Conservation (phyloP, 2,329 filamentous ascomycete genomes). For the Xylaria sp. region DNA sequence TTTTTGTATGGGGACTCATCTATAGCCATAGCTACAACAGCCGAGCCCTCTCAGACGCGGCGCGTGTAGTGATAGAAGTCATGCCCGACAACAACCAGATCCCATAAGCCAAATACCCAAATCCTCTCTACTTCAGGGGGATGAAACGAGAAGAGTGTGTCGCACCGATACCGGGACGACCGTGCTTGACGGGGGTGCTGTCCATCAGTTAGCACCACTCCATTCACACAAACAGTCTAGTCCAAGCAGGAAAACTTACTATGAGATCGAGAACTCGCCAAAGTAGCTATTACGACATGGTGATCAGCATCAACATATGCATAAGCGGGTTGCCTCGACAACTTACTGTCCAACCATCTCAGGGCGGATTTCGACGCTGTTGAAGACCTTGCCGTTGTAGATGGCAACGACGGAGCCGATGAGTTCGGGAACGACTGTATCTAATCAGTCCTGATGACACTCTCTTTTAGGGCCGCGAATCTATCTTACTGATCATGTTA, state of each 20-base stretch:
- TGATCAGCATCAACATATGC: slow-evolving; percentile 15
- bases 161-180: slow-evolving; percentile 99
- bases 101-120: slow-evolving; percentile 32
- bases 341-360: slow-evolving; percentile 94
- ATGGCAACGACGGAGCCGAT: slow-evolving; percentile 98
- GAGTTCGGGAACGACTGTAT: slow-evolving; percentile 90
- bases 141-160: slow-evolving; percentile 99
- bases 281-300: slow-evolving; percentile 58
- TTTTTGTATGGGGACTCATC: slow-evolving; percentile 27
- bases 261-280: slow-evolving; percentile 99
- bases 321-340: slow-evolving; percentile 60
- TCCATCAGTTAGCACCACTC: slow-evolving; percentile 60
- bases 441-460: background rate
- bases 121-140: slow-evolving; percentile 78
- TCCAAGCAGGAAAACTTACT: slow-evolving; percentile 72
- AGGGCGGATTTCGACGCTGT: slow-evolving; percentile 99
- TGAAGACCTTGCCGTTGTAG: slow-evolving; percentile 99
- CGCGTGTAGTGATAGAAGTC: slow-evolving; percentile 28
- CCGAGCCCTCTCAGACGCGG: slow-evolving; percentile 22
- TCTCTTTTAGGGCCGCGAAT: background rate
- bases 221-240: background rate
- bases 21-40: slow-evolving; percentile 38
- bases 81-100: slow-evolving; percentile 30
- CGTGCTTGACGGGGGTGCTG: slow-evolving; percentile 99
- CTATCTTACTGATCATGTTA: slow-evolving; percentile 82